phyloP scores from a whole-genome alignment of 2,329 filamentous ascomycete species.

The Sporothrix schenckii region DNA sequence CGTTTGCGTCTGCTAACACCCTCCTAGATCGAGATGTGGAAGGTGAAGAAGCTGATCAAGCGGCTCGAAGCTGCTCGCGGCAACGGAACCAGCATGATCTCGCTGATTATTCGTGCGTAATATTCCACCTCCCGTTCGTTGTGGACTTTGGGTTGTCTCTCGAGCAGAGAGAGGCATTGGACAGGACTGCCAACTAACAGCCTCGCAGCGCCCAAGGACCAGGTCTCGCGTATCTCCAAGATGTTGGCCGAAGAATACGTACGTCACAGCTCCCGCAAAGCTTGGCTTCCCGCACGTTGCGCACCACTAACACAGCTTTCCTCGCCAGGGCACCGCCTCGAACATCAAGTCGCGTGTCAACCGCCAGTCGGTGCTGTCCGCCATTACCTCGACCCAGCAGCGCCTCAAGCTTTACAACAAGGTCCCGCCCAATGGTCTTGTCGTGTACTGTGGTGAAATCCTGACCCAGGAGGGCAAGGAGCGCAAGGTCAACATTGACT shows the following conservation, averaged over 20 bases:
- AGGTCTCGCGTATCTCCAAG: slow-evolving; percentile 93
- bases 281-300: slow-evolving; percentile 14
- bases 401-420: slow-evolving; percentile 99
- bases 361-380: slow-evolving; percentile 93
- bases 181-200: slow-evolving; percentile 18
- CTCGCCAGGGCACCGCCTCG: slow-evolving; percentile 81
- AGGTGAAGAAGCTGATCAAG: slow-evolving; percentile 99
- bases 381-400: slow-evolving; percentile 98
- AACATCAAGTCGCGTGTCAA: slow-evolving; percentile 99
- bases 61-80: slow-evolving; percentile 94
- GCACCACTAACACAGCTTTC: slow-evolving; percentile 37
- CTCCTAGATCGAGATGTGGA: slow-evolving; percentile 75
- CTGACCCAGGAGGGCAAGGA: slow-evolving; percentile 98
- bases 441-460: slow-evolving; percentile 99
- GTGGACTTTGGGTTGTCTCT: background rate
- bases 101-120: slow-evolving; percentile 89
- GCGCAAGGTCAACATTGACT: slow-evolving; percentile 99
- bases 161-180: background rate
- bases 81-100: slow-evolving; percentile 99
- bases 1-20: slow-evolving; percentile 26
- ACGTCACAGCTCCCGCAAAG: slow-evolving; percentile 47
- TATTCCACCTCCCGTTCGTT: background rate
- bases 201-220: slow-evolving; percentile 77
- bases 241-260: slow-evolving; percentile 99
- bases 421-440: slow-evolving; percentile 94